Percentiles rank a stretch among this genome's conserved stretches.
These are phyloP conservation scores for Nyssa sinensis DNA, from an alignment of 148 eudicot genomes.

Conservation along the genomic window DNA sequence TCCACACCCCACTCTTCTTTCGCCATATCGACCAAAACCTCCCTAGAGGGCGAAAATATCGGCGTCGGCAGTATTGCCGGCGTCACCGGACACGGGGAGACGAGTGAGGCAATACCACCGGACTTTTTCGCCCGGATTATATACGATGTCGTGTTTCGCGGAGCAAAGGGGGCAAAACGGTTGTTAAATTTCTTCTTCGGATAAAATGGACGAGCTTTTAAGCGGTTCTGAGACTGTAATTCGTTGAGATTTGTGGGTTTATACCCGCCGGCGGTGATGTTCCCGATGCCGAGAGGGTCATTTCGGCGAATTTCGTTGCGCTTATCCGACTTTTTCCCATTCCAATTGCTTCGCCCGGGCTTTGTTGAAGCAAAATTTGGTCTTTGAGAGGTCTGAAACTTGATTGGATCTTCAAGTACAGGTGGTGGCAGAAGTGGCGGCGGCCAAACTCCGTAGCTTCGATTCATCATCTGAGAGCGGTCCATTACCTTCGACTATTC, in stretches of 20 bases:
- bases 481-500: neutral
- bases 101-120: constrained; percentile 18
- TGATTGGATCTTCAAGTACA: neutral
- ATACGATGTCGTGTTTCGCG: constrained; percentile 34
- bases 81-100: constrained; percentile 36
- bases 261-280: constrained; percentile 3
- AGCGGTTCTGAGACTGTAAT: constrained; percentile 9
- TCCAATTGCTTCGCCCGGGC: constrained; percentile 1
- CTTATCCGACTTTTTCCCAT: neutral
- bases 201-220: constrained; percentile 16
- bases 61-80: constrained; percentile 21
- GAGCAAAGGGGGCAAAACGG: constrained; percentile 29
- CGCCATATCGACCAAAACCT: neutral
- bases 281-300: constrained; percentile 8
- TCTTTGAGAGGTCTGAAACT: neutral
- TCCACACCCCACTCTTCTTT: constrained; percentile 39
- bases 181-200: constrained; percentile 23
- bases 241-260: constrained; percentile 10
- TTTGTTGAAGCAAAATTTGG: constrained; percentile 2
- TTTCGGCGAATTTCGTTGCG: constrained; percentile 10
- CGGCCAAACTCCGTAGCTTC: constrained; percentile 3
- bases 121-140: constrained; percentile 23
- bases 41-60: neutral
- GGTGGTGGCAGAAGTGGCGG: neutral
- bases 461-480: constrained; percentile 15